Conservation (phyloP, 2,329 filamentous ascomycete species). For the Keithomyces neogunnii region DNA sequence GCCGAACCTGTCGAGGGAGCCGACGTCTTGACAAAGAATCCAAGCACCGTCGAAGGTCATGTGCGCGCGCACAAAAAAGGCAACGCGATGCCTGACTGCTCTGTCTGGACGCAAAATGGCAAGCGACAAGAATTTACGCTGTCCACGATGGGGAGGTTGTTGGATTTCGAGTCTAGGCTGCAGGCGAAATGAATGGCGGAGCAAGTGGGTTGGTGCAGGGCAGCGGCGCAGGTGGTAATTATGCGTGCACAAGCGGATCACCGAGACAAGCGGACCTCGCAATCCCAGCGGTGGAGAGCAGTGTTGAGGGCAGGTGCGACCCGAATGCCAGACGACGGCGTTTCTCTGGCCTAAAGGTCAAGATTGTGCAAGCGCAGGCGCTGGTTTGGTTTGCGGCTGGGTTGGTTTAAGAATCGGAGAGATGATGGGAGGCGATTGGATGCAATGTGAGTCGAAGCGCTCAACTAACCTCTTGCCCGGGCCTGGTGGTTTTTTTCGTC, state of each 20-base stretch:
- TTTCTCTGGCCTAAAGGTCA: background rate
- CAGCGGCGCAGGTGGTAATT: slow-evolving; percentile 2
- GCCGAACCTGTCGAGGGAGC: background rate
- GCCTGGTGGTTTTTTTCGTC: no score
- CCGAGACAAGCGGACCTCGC: background rate
- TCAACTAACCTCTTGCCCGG: no score
- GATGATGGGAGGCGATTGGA: no score
- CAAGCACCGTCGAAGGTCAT: background rate
- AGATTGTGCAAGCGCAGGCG: no score
- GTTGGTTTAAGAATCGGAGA: no score
- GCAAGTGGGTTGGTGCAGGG: slow-evolving; percentile 7
- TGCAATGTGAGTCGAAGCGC: no score
- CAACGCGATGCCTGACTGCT: background rate
- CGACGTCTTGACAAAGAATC: background rate
- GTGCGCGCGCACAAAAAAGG: background rate
- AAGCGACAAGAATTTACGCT: background rate
- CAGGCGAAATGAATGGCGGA: slow-evolving; percentile 9
- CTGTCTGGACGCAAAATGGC: background rate
- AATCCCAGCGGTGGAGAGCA: background rate
- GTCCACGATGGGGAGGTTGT: background rate
- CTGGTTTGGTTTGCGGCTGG: background rate
- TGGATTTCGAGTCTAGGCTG: background rate
- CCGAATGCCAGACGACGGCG: slow-evolving; percentile 1
- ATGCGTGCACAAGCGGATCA: background rate
- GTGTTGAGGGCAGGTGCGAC: background rate